Conservation (phyloP, 2,329 filamentous ascomycete genomes). For the Purpureocillium lavendulum region DNA sequence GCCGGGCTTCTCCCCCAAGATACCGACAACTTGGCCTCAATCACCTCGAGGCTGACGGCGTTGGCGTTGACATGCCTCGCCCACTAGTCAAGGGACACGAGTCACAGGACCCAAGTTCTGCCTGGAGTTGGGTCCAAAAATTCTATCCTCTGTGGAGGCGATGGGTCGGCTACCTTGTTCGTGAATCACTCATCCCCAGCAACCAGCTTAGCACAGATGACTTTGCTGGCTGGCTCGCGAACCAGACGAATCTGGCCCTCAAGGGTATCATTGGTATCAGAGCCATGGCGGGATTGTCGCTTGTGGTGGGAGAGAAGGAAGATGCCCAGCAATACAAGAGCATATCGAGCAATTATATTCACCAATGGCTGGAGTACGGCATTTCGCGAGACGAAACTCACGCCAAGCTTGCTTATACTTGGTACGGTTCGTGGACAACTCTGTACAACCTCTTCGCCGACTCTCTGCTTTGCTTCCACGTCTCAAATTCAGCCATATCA, state of each 20-base stretch:
- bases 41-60: too few relatives aligned
- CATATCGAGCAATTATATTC: conserved; percentile 57
- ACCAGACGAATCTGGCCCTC: conserved; percentile 67
- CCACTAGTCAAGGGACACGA: too few relatives aligned
- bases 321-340: conserved; percentile 55
- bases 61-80: too few relatives aligned
- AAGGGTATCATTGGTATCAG: conserved; percentile 74
- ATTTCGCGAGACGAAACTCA: conserved; percentile 64
- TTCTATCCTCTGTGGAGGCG: conserved; percentile 52
- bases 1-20: too few relatives aligned
- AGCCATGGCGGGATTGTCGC: conserved; percentile 64
- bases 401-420: conserved; percentile 71
- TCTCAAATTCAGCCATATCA: conserved; percentile 8
- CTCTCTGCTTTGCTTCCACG: conserved; percentile 70
- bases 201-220: conserved; percentile 73
- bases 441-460: conserved; percentile 74
- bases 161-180: conserved; percentile 66
- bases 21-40: too few relatives aligned
- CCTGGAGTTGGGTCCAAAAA: too few relatives aligned
- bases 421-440: conserved; percentile 77
- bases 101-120: too few relatives aligned
- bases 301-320: conserved; percentile 44
- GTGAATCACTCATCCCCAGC: conserved; percentile 59
- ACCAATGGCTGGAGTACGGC: conserved; percentile 63
- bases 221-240: conserved; percentile 66